Evolutionary conservation across 2,329 filamentous ascomycete species (phyloP), one percentile per base, ranked within the genome.

Genomic region (Tolypocladium album): DNA sequence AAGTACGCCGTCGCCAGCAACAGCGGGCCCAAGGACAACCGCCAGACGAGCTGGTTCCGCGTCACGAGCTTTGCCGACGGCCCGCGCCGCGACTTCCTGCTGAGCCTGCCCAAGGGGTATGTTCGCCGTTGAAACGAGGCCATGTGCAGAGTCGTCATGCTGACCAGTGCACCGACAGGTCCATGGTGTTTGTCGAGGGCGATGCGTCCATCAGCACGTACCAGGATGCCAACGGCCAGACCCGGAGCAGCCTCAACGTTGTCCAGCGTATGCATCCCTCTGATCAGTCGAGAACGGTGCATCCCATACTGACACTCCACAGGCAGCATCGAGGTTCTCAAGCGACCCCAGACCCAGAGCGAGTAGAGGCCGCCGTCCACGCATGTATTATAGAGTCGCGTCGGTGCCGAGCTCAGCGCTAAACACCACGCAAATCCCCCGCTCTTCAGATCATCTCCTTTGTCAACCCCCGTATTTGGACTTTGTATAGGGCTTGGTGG

Each of bases 21-120:
- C 73, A 74, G 72, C 61, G 91, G 91, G 17, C 76, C 79, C 62
- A 78, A 76, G 65, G 88, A 93, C 20, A 88, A 90, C 75, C 81
- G 85, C 70, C 82, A 85, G 71, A 90, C 88, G 38, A 94, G 88
- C 79, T 97, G 89, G 89, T 97, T 95, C 82, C 82, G 81, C 61
- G 80, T 97, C 59, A 80, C 86, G 40, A 85, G 81, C 76, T 97
- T 97, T 72, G 77, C 78, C 17, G 86, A 90, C 64, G 89, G 88
- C 15, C 75, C 82, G 57, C 79, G 82, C 71, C 86, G 87, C 69
- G 89, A 96, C 64, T 88, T 83, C 69, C 72, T 96, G 67, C 76
- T 89, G 70, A 79, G 76, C 68, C 75, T 97, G 74, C 85, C 85
- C 59, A 97, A 97, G 80, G 93, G 93, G 90, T 96, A 77, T 73